Conservation (phyloP, 2,329 filamentous ascomycete species). For the Cucurbitaria berberidis region DNA sequence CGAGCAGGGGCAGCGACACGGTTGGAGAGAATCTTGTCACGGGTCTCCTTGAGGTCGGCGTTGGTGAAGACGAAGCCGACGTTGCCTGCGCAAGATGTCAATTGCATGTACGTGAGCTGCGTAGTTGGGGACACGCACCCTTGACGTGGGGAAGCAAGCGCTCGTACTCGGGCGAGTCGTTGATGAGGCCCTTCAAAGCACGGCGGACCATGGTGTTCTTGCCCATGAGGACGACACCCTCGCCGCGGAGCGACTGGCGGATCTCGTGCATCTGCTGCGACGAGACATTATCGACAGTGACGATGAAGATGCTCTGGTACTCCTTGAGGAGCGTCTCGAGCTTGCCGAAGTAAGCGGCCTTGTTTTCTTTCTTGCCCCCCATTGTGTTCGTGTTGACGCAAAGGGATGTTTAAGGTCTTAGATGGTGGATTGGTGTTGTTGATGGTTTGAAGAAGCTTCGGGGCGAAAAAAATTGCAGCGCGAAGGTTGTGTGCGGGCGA, state of each 20-base stretch:
- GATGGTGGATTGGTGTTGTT: constrained; percentile 39
- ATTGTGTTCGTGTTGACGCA: constrained; percentile 91
- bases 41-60: constrained; percentile 85
- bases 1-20: constrained; percentile 96
- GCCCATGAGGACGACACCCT: constrained; percentile 97
- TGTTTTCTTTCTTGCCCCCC: constrained; percentile 96
- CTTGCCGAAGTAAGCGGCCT: constrained; percentile 99
- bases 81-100: constrained; percentile 66
- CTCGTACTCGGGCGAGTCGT: constrained; percentile 95
- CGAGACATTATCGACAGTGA: constrained; percentile 92
- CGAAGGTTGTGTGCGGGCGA: constrained; percentile 33
- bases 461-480: constrained; percentile 32
- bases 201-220: constrained; percentile 99
- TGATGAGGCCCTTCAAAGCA: constrained; percentile 92
- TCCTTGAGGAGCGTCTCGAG: constrained; percentile 96
- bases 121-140: constrained; percentile 56
- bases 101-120: constrained; percentile 7
- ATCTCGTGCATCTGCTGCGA: constrained; percentile 99
- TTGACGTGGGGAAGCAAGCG: constrained; percentile 93
- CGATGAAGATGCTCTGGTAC: constrained; percentile 98
- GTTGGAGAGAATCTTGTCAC: constrained; percentile 95
- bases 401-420: constrained; percentile 97
- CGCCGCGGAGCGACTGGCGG: constrained; percentile 83
- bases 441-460: constrained; percentile 24
- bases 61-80: constrained; percentile 99